phyloP scores from a whole-genome alignment of 176 grass and related monocot genomes.

The Ananas comosus region DNA sequence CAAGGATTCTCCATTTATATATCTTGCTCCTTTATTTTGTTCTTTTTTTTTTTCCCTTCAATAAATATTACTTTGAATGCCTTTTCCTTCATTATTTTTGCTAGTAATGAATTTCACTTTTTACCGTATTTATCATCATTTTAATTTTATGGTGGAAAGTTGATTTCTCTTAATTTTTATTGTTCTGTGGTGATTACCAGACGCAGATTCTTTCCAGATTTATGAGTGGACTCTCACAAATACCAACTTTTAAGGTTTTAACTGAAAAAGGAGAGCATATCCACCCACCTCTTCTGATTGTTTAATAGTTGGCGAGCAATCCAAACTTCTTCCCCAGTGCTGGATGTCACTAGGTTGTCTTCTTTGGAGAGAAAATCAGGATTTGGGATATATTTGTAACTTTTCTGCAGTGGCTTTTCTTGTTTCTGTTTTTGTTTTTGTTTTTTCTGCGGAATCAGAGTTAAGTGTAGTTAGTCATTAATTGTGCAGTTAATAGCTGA shows the following conservation, averaged over 20 bases:
- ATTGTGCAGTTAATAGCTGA: too few relatives aligned
- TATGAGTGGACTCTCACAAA: conserved; percentile 28
- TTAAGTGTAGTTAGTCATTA: too few relatives aligned
- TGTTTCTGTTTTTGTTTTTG: too few relatives aligned
- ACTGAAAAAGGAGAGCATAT: neutral
- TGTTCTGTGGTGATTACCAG: conserved; percentile 28
- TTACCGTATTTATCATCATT: neutral
- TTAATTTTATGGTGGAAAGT: neutral
- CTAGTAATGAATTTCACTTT: neutral
- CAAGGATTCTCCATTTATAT: neutral
- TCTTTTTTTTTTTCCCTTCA: neutral
- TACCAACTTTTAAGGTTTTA: neutral
- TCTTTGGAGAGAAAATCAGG: too few relatives aligned
- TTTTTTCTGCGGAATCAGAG: too few relatives aligned
- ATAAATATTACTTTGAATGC: neutral
- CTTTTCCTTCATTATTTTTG: too few relatives aligned
- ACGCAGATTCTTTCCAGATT: conserved; percentile 56
- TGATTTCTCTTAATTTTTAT: neutral
- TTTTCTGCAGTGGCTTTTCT: too few relatives aligned
- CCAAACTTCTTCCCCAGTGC: too few relatives aligned
- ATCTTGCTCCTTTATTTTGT: neutral
- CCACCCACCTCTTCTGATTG: neutral
- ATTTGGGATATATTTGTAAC: too few relatives aligned
- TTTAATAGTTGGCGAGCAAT: too few relatives aligned
- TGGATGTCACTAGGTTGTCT: too few relatives aligned